Evolutionary conservation across 345 rosid species (phyloP).

Genomic region (Eucalyptus rudis): DNA sequence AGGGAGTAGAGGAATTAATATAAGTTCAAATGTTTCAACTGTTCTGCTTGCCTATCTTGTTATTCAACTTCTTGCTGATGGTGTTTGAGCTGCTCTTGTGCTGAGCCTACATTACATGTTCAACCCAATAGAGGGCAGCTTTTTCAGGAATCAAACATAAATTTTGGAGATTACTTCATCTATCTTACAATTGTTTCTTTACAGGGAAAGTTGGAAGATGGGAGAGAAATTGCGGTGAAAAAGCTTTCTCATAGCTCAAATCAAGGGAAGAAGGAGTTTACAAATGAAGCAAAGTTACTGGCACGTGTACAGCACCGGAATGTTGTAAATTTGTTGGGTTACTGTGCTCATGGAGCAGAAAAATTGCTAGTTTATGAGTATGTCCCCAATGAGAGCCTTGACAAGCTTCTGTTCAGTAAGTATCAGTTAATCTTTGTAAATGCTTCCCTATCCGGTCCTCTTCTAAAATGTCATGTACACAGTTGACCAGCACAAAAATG

Average conservation of each 20-base stretch:
- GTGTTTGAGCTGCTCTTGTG: background rate
- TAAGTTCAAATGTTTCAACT: background rate
- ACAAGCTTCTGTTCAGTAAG: constrained; percentile 93
- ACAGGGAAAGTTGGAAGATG: constrained; percentile 78
- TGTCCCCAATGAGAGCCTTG: constrained; percentile 75
- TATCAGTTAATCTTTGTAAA: background rate
- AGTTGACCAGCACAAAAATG: background rate
- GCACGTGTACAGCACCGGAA: constrained; percentile 94
- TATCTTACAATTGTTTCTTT: background rate
- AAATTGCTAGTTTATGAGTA: constrained; percentile 94
- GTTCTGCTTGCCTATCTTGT: background rate
- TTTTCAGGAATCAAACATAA: background rate
- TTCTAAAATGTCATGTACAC: background rate
- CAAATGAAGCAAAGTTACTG: constrained; percentile 78
- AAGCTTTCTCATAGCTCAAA: constrained; percentile 59
- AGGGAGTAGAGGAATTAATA: background rate
- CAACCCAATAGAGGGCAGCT: background rate
- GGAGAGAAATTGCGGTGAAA: constrained; percentile 98
- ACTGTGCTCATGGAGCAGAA: constrained; percentile 68
- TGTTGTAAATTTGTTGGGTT: constrained; percentile 83
- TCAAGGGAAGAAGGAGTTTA: constrained; percentile 85
- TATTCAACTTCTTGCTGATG: background rate
- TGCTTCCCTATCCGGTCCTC: background rate
- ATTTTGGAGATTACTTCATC: background rate
- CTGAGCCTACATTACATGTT: background rate